Evolutionary conservation across 2,329 filamentous ascomycete genomes (phyloP).

Genomic region (Phaeosphaeria sp.): DNA sequence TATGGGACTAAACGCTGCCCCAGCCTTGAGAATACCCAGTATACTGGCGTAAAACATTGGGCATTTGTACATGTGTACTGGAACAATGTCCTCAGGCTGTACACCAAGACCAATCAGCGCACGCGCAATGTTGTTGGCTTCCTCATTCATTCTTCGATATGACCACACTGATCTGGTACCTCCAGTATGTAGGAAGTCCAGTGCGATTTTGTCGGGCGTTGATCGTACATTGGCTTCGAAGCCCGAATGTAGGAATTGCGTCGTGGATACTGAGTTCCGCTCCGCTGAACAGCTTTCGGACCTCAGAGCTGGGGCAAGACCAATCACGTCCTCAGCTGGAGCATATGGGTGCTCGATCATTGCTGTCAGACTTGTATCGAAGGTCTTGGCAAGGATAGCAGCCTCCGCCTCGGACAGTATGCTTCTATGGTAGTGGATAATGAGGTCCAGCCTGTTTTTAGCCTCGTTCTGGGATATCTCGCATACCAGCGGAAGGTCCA

Average conservation of each 20-base stretch:
- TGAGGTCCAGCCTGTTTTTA: constrained; percentile 63
- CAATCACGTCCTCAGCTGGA: constrained; percentile 28
- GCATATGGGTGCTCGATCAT: constrained; percentile 28
- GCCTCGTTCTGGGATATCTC: constrained; percentile 69
- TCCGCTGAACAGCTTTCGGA: constrained; percentile 34
- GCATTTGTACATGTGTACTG: constrained; percentile 44
- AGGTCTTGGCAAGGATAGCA: constrained; percentile 34
- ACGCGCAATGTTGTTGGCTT: constrained; percentile 44
- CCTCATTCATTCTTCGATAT: constrained; percentile 36
- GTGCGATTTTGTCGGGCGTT: constrained; percentile 39
- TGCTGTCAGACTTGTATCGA: constrained; percentile 33
- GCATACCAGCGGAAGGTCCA: constrained; percentile 80
- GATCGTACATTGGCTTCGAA: constrained; percentile 46
- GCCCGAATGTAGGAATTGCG: constrained; percentile 43
- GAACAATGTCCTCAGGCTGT: constrained; percentile 42
- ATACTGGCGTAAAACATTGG: constrained; percentile 47
- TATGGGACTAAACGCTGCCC: constrained; percentile 47
- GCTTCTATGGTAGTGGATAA: constrained; percentile 63
- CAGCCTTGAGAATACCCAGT: constrained; percentile 50
- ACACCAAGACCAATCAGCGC: constrained; percentile 30
- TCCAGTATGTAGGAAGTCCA: constrained; percentile 48
- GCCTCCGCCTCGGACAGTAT: constrained; percentile 38
- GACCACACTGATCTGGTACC: constrained; percentile 43
- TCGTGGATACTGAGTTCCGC: constrained; percentile 8
- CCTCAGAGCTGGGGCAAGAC: constrained; percentile 27